phyloP scores from a whole-genome alignment of 345 rosid species.

The Anastatica hierochuntica region DNA sequence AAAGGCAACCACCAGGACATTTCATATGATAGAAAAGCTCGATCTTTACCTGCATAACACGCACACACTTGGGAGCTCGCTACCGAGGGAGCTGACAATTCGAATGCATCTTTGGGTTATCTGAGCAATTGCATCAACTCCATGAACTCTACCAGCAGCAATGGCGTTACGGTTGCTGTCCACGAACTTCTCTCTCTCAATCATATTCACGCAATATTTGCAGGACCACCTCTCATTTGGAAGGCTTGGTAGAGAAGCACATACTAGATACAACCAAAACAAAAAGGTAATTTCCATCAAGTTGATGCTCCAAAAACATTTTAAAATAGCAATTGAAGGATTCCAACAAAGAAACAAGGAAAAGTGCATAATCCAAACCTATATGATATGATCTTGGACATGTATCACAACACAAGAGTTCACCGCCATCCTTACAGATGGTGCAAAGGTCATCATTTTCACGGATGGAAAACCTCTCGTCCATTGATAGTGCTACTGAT shows the following conservation, averaged over 20 bases:
- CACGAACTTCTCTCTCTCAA: constrained; percentile 59
- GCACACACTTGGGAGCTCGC: constrained; percentile 66
- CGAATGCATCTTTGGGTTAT: constrained; percentile 83
- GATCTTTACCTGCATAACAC: constrained; percentile 70
- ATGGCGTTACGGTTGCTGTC: constrained; percentile 65
- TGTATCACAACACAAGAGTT: constrained; percentile 83
- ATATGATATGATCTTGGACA: constrained; percentile 92
- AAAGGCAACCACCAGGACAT: background rate
- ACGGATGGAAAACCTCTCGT: constrained; percentile 35
- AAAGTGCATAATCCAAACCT: constrained; percentile 34
- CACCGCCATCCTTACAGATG: constrained; percentile 78
- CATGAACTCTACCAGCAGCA: constrained; percentile 86
- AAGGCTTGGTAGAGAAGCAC: constrained; percentile 36
- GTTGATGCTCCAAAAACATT: background rate
- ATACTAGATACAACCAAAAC: constrained; percentile 6
- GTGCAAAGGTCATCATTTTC: constrained; percentile 88
- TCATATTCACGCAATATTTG: constrained; percentile 51
- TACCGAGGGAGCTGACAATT: constrained; percentile 50
- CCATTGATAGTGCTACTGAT: constrained; percentile 53
- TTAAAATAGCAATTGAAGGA: background rate
- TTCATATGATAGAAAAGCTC: background rate
- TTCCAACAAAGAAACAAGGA: constrained; percentile 2
- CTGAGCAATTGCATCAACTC: constrained; percentile 83
- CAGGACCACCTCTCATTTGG: constrained; percentile 81
- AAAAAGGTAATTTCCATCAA: background rate